phyloP scores from a whole-genome alignment of 495 filamentous ascomycete genomes.

The Amorphotheca resinae region DNA sequence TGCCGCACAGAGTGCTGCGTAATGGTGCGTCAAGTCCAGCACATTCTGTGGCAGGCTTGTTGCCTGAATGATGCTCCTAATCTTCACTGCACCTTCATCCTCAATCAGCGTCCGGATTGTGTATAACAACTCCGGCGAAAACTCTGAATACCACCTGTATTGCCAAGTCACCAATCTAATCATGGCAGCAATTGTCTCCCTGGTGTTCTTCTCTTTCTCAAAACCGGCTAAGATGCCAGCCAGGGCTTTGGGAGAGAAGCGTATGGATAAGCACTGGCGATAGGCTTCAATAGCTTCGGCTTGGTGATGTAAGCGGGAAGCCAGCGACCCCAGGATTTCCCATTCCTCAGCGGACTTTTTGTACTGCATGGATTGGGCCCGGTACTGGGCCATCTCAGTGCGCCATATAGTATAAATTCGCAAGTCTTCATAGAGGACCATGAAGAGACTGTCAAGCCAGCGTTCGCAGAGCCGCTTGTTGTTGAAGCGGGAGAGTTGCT shows the following conservation, averaged over 20 bases:
- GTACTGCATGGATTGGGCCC: slow-evolving; percentile 80
- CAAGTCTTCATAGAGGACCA: slow-evolving; percentile 96
- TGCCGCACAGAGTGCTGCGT: slow-evolving; percentile 83
- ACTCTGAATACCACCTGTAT: slow-evolving; percentile 99
- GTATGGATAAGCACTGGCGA: slow-evolving; percentile 62
- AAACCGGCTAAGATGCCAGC: slow-evolving; percentile 66
- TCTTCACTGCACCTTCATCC: slow-evolving; percentile 94
- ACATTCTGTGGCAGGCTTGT: slow-evolving; percentile 88
- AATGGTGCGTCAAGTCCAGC: slow-evolving; percentile 89
- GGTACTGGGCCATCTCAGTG: slow-evolving; percentile 88
- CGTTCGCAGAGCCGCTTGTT: slow-evolving; percentile 95
- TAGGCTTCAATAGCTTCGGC: slow-evolving; percentile 91
- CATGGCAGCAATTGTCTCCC: slow-evolving; percentile 63
- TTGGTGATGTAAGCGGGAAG: slow-evolving; percentile 77
- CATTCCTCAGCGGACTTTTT: slow-evolving; percentile 94
- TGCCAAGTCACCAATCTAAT: slow-evolving; percentile 93
- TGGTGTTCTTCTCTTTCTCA: slow-evolving; percentile 57
- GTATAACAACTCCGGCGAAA: slow-evolving; percentile 78
- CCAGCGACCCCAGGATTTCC: slow-evolving; percentile 93
- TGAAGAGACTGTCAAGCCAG: slow-evolving; percentile 97
- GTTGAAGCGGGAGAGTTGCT: slow-evolving; percentile 59
- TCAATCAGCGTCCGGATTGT: slow-evolving; percentile 87
- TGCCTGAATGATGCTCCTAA: slow-evolving; percentile 91
- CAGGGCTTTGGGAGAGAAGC: slow-evolving; percentile 85
- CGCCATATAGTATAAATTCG: slow-evolving; percentile 99